Evolutionary conservation across 2,329 filamentous ascomycete species (phyloP).

Genomic region (Paramyrothecium roridum): DNA sequence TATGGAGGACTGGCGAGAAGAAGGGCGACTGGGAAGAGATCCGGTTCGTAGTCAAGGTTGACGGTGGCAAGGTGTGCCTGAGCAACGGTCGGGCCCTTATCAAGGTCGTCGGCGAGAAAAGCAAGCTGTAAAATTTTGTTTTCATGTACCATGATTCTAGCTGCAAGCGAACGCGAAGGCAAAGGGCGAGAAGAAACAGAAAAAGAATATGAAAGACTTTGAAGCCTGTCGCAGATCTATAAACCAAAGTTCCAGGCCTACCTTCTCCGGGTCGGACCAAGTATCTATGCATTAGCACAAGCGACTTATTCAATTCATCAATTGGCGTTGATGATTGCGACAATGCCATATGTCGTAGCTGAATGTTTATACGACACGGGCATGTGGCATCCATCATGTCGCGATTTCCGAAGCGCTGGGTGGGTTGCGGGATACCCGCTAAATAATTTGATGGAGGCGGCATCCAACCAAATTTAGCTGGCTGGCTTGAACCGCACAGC

Average conservation of each 20-base stretch:
- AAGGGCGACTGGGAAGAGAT: slow-evolving; percentile 75
- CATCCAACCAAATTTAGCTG: background rate
- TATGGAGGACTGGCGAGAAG: slow-evolving; percentile 71
- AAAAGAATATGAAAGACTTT: background rate
- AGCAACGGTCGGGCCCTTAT: slow-evolving; percentile 84
- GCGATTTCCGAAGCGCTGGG: too few relatives aligned
- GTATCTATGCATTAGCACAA: too few relatives aligned
- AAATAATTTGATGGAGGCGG: too few relatives aligned
- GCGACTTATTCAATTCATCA: too few relatives aligned
- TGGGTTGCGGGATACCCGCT: too few relatives aligned
- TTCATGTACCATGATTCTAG: background rate
- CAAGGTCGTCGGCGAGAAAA: slow-evolving; percentile 57
- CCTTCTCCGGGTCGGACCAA: too few relatives aligned
- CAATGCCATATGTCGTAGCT: too few relatives aligned
- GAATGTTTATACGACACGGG: too few relatives aligned
- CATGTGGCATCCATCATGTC: too few relatives aligned
- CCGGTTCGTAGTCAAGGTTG: slow-evolving; percentile 74
- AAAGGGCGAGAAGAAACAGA: background rate
- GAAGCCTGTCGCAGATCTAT: background rate
- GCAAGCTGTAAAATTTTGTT: slow-evolving; percentile 53
- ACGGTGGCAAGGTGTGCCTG: slow-evolving; percentile 78
- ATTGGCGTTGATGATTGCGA: too few relatives aligned
- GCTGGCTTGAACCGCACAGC: too few relatives aligned
- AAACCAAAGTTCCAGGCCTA: too few relatives aligned
- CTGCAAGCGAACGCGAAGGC: background rate